Evolutionary conservation across 345 rosid species (phyloP).

Genomic region (Iberis pinnata): DNA sequence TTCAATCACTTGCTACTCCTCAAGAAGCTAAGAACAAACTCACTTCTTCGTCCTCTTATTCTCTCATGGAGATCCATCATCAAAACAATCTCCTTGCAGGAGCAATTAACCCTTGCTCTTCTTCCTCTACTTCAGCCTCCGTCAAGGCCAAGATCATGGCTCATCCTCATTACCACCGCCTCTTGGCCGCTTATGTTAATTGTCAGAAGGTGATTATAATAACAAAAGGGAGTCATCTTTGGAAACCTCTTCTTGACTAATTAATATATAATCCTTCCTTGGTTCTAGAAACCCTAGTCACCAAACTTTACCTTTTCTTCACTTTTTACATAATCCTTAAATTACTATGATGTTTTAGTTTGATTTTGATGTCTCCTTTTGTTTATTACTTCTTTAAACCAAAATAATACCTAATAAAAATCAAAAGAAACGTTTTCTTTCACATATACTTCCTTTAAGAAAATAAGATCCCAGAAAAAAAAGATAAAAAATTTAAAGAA

Average conservation of each 20-base stretch:
- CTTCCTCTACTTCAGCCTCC: slow-evolving; percentile 37
- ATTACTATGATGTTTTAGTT: slow-evolving; percentile 27
- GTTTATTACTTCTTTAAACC: slow-evolving; percentile 11
- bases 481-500: not conserved
- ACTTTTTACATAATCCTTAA: slow-evolving; percentile 13
- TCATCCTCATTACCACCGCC: slow-evolving; percentile 95
- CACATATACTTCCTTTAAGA: too few relatives aligned
- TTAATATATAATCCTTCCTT: not conserved
- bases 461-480: not conserved
- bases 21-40: slow-evolving; percentile 35
- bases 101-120: slow-evolving; percentile 23
- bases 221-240: too few relatives aligned
- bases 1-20: slow-evolving; percentile 26
- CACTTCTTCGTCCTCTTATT: slow-evolving; percentile 30
- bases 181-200: slow-evolving; percentile 76
- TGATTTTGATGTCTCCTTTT: slow-evolving; percentile 25
- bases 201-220: slow-evolving; percentile 75
- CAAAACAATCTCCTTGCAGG: slow-evolving; percentile 21
- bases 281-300: slow-evolving; percentile 26
- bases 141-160: slow-evolving; percentile 90
- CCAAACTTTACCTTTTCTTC: slow-evolving; percentile 12
- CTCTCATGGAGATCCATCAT: slow-evolving; percentile 57
- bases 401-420: not conserved
- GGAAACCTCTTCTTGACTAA: too few relatives aligned
- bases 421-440: not conserved